A percentile compares a stretch with the other conserved stretches of the same genome.
These are phyloP conservation scores for Phanerodontia chrysosporium DNA, from an alignment of 768 basidiomycete species.

Conservation along the genomic window DNA sequence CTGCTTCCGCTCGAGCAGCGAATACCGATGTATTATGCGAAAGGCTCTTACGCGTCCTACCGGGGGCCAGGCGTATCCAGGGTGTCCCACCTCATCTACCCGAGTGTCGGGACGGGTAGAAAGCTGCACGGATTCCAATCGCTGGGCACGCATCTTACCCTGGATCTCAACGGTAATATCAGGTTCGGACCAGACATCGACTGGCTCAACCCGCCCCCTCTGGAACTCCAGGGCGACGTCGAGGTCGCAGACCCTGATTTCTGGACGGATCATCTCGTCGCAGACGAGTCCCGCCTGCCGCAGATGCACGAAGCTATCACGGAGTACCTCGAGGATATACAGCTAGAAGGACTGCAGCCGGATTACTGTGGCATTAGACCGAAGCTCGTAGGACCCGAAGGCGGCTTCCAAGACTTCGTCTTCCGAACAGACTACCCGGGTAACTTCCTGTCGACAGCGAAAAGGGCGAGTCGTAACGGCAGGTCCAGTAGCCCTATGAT, in stretches of 20 bases:
- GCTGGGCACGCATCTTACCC: slow-evolving; percentile 87
- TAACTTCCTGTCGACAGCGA: slow-evolving; percentile 19
- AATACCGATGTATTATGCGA: slow-evolving; percentile 75
- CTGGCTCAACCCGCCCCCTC: slow-evolving; percentile 61
- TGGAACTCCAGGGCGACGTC: slow-evolving; percentile 23
- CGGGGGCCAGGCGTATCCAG: slow-evolving; percentile 67
- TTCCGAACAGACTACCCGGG: slow-evolving; percentile 60
- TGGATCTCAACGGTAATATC: slow-evolving; percentile 81
- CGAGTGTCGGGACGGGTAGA: slow-evolving; percentile 69
- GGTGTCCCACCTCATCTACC: slow-evolving; percentile 82
- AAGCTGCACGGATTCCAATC: slow-evolving; percentile 68
- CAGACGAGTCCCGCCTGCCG: slow-evolving; percentile 53
- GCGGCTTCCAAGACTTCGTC: slow-evolving; percentile 83
- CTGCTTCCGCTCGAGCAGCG: slow-evolving; percentile 52
- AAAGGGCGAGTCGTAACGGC: slow-evolving; percentile 13
- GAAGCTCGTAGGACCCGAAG: slow-evolving; percentile 71
- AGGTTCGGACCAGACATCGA: slow-evolving; percentile 93
- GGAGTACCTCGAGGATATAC: slow-evolving; percentile 66
- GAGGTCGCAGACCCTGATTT: slow-evolving; percentile 59
- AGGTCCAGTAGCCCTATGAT: slow-evolving; percentile 51
- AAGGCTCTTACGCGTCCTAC: slow-evolving; percentile 88
- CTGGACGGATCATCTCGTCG: slow-evolving; percentile 66
- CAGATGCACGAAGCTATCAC: slow-evolving; percentile 73
- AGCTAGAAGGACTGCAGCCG: slow-evolving; percentile 56
- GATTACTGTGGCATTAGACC: slow-evolving; percentile 88